Evolutionary conservation across 2,329 filamentous ascomycete species (phyloP), one percentile per base, ranked within the genome.

Genomic region (Stemphylium beticola): DNA sequence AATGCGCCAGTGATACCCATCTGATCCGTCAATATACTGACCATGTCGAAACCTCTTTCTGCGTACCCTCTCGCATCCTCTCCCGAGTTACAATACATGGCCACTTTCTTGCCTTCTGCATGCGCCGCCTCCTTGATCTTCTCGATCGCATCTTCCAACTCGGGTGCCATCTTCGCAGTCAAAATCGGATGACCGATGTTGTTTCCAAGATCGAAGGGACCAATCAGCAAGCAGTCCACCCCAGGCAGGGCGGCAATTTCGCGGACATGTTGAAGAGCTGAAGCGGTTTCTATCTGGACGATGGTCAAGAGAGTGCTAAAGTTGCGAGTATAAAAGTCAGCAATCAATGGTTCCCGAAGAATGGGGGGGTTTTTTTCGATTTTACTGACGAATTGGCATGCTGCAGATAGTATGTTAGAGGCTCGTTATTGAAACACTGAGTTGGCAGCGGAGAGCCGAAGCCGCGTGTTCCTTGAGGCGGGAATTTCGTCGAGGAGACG

Each of bases 151-250:
- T 76, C 71, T 32, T 79, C 77, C 41, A 85, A 65, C 56, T 85
- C 80, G 2, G 77, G 76, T 39, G 80, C 77, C 71, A 83, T 81
- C 3, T 76, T 75, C 2, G 18, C 7, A n/a, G 74, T 72, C 2
- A 81, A 55, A 12, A 84, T 81, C 0, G 82, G 81, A 49, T 81
- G 76, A 3, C 82, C 83, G 44, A 85, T 84, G 47, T 82, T 83
- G 63, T 85, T 85, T 18, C 83, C 83, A 0, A 85, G 72, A 69
- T 85, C 83, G 68, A 81, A 83, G 2, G 82, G 83, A 0, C 83
- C 82, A 47, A 84, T 77, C 22, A 85, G 76, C 4, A 85, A 68
- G 20, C 81, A 79, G 54, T 84, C 82, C 7, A 84, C 78, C 2
- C 82, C 82, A 2, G 78, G 77, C 3, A 84, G 74, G 9, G 78